Base-by-base conservation (phyloP, 768 basidiomycete species). In the Lactarius akahatsu region DNA sequence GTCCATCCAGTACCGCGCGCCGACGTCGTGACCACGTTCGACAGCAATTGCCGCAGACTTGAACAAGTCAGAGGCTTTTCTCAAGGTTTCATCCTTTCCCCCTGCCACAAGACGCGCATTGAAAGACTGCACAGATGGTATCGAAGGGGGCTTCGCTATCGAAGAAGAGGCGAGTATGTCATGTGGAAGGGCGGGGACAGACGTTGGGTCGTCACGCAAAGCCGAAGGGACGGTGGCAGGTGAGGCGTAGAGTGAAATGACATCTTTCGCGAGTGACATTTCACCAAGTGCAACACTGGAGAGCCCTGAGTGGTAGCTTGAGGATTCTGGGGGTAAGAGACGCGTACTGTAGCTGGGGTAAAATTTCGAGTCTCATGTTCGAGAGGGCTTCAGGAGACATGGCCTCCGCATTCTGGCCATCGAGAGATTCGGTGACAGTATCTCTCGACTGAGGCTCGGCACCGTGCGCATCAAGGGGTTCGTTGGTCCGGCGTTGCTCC, bases 1-100 rank as follows among this genome's bases (percentile, higher is more conserved):
- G 73, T 93, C 86, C 8, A 86, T 80, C 92, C 92, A 94, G 71
- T 93, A 93, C 66, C 80, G 85, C 73, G 92, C 90, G 50, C 86
- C 84, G 58, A 82, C 79, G 10, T 83, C 70, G 47, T 87, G 80
- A 26, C 84, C 80, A 58, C 84, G 79, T 72, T 92, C 90, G 77
- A 92, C 85, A 61, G 84, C 83, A 62, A 84, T 81, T 3, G 90
- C 87, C 4, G 90, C 90, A 38, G 80, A 74, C 71, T 86, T 90
- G 69, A 93, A 89, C 1, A 92, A 77, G 62, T 81, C 79, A 0
- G 90, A 83, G 28, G 92, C 91, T 67, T 89, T 87, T 69, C 92
- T 78, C 40, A 94, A 76, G 0, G 91, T 85, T 73, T 88, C 86
- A 65, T 94, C 92, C 76, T 94, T 94, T 38, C 88, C 86, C 0